Percentiles rank a stretch among this genome's conserved stretches.
Evolutionary conservation across 148 eudicot genomes (phyloP).

Genomic region (Rheum nobile): DNA sequence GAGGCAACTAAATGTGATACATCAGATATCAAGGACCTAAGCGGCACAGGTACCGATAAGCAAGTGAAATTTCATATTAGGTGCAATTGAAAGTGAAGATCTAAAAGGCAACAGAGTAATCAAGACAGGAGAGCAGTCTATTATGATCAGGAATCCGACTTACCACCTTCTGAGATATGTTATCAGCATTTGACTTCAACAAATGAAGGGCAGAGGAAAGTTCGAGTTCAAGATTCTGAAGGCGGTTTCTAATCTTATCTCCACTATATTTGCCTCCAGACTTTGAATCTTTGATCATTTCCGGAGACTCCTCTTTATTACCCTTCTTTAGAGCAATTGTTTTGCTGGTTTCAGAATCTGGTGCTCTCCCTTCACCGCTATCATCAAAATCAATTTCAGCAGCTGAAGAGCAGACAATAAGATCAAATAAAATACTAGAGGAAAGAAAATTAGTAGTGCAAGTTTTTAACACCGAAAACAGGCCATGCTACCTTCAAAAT

Average conservation of each 20-base stretch:
- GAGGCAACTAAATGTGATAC: background rate
- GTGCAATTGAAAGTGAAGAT: background rate
- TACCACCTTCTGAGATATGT: constrained; percentile 20
- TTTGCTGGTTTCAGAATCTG: constrained; percentile 19
- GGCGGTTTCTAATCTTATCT: constrained; percentile 37
- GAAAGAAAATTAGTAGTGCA: background rate
- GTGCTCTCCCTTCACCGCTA: constrained; percentile 7
- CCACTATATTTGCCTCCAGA: constrained; percentile 12
- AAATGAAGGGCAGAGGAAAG: constrained; percentile 52
- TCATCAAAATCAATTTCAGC: constrained; percentile 40
- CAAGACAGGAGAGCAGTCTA: background rate
- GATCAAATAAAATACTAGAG: background rate
- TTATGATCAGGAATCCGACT: background rate
- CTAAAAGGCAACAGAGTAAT: background rate
- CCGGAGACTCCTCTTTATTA: constrained; percentile 18
- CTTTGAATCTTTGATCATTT: constrained; percentile 10
- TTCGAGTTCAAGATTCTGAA: constrained; percentile 61
- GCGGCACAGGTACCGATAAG: background rate
- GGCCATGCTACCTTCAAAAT: constrained; percentile 54
- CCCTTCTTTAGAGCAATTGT: constrained; percentile 13
- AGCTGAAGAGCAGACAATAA: constrained; percentile 30
- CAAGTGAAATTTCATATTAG: background rate
- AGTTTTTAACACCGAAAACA: background rate
- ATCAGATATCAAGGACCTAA: background rate
- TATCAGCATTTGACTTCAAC: constrained; percentile 39